Evolutionary conservation across 2,329 filamentous ascomycete species (phyloP).

Genomic region (Alternaria sp.): DNA sequence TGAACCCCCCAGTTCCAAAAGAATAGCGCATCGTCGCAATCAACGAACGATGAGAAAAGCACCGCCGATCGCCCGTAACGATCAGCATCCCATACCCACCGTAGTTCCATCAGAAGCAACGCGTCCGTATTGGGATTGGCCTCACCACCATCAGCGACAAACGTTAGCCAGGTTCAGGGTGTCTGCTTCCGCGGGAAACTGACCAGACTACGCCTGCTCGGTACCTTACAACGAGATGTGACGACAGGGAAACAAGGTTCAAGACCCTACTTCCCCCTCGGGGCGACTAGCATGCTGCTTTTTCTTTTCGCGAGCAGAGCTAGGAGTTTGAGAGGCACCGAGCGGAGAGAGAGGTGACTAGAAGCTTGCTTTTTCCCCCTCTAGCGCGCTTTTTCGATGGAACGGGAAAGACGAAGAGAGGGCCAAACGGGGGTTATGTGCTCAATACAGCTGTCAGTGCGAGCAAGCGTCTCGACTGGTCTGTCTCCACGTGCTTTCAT

Average conservation of each 20-base stretch:
- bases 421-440: background rate
- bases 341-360: background rate
- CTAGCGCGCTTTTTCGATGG: background rate
- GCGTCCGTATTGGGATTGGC: background rate
- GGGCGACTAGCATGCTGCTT: background rate
- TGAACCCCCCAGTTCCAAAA: background rate
- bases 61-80: background rate
- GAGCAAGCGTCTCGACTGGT: background rate
- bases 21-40: background rate
- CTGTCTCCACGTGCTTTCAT: background rate
- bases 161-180: slow-evolving; percentile 1
- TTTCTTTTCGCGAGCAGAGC: background rate
- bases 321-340: background rate
- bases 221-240: background rate
- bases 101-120: background rate
- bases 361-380: background rate
- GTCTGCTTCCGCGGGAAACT: background rate
- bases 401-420: background rate
- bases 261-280: slow-evolving; percentile 1
- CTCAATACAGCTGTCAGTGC: background rate
- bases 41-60: slow-evolving; percentile 1
- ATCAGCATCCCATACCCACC: background rate
- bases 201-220: background rate
- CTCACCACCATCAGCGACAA: background rate
- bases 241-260: slow-evolving; percentile 3